Conservation (phyloP, 257 asterid genomes). For the Nicotiana knightiana region DNA sequence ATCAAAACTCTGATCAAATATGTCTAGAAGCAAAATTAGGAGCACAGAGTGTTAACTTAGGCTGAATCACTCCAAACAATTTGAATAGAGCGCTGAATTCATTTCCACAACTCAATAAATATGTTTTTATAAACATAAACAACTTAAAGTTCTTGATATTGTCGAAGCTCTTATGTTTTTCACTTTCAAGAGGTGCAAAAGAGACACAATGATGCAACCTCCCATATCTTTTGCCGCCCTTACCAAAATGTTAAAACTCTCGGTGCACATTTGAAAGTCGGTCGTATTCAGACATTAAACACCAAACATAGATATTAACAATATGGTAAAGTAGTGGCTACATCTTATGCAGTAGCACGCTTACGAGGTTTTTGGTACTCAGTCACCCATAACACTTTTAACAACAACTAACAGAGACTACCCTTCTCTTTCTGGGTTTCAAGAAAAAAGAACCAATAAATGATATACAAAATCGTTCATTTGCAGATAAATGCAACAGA, state of each 20-base stretch:
- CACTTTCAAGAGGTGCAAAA: no score
- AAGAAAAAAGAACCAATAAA: background rate
- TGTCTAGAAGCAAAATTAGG: background rate
- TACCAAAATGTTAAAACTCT: background rate
- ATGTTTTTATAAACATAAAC: background rate
- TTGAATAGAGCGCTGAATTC: background rate
- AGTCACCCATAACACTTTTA: background rate
- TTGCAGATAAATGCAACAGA: background rate
- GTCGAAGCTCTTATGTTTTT: background rate
- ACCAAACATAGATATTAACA: background rate
- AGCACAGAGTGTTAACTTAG: background rate
- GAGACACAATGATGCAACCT: background rate
- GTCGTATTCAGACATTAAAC: background rate
- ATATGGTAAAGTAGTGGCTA: background rate
- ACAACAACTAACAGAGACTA: background rate
- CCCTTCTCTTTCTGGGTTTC: background rate
- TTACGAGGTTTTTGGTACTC: background rate
- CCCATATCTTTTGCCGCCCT: background rate
- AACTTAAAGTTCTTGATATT: no score
- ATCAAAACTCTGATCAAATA: background rate
- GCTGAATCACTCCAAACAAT: background rate
- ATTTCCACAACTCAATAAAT: background rate
- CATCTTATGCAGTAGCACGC: background rate
- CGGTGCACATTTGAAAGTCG: background rate
- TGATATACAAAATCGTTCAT: background rate